Conservation (phyloP, 2,329 filamentous ascomycete genomes). For the Trichoderma oligosporum region DNA sequence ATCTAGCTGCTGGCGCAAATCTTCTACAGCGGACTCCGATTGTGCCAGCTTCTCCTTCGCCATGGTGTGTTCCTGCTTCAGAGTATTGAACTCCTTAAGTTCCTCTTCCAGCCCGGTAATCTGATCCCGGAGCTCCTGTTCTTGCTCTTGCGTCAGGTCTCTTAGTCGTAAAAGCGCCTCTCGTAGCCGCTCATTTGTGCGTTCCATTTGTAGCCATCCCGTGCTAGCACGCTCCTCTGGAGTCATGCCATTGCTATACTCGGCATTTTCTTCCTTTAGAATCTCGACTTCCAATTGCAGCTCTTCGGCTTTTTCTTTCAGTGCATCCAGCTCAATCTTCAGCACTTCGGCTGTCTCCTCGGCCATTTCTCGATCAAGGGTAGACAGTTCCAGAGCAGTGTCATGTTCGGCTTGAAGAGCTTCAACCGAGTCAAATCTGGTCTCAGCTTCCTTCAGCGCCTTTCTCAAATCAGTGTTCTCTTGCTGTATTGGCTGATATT, state of each 20-base stretch:
- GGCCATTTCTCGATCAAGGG: conserved; percentile 91
- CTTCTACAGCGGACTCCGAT: conserved; percentile 72
- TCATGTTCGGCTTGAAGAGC: conserved; percentile 80
- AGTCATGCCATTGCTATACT: conserved; percentile 78
- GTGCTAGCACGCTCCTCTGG: conserved; percentile 82
- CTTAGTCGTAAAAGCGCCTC: conserved; percentile 81
- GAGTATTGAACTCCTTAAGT: conserved; percentile 59
- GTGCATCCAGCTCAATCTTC: conserved; percentile 72
- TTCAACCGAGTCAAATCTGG: conserved; percentile 63
- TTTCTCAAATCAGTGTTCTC: conserved; percentile 75
- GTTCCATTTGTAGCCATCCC: conserved; percentile 88
- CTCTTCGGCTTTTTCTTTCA: conserved; percentile 76
- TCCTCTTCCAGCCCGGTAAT: conserved; percentile 72
- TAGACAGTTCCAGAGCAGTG: conserved; percentile 76
- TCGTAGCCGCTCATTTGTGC: conserved; percentile 79
- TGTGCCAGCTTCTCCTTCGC: conserved; percentile 70
- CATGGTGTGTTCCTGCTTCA: conserved; percentile 66
- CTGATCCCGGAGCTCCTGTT: conserved; percentile 72
- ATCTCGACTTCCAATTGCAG: conserved; percentile 85
- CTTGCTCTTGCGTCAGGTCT: conserved; percentile 82
- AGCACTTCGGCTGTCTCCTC: conserved; percentile 84
- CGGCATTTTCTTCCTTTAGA: conserved; percentile 78
- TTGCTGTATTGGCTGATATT: conserved; percentile 79
- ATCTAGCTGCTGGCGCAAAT: conserved; percentile 87
- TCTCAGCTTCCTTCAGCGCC: conserved; percentile 71